Evolutionary conservation across 148 eudicot genomes (phyloP).

Genomic region (Chenopodium berlandieri): DNA sequence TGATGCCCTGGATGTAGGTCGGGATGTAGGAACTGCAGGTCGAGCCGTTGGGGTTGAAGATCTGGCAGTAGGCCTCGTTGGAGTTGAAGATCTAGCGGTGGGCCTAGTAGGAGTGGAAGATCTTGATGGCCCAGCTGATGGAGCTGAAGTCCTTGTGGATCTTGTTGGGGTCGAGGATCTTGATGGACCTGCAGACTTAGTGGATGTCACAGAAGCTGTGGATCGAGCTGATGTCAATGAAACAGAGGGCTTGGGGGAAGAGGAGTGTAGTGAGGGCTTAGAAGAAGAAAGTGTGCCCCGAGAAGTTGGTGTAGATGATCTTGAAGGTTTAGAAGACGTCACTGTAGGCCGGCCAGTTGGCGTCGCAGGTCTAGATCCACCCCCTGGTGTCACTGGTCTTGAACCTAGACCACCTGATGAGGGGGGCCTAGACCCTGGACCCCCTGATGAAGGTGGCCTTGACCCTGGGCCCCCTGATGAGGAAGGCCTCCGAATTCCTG

Average conservation of each 20-base stretch:
- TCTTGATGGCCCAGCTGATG: conserved; percentile 51
- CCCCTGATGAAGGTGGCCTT: conserved; percentile 62
- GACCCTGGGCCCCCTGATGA: conserved; percentile 80
- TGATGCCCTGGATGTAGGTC: conserved; percentile 68
- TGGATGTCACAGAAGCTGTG: conserved; percentile 28
- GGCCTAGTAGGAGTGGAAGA: conserved; percentile 40
- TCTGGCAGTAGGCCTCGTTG: conserved; percentile 63
- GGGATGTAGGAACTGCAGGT: conserved; percentile 52
- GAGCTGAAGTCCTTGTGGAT: conserved; percentile 65
- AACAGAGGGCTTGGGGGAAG: conserved; percentile 29
- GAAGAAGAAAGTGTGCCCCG: conserved; percentile 49
- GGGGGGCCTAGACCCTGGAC: conserved; percentile 48
- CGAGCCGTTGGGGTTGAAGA: conserved; percentile 83
- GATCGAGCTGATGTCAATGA: conserved; percentile 32
- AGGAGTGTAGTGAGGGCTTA: conserved; percentile 28
- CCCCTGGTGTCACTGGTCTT: conserved; percentile 39
- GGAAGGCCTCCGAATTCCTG: conserved; percentile 50
- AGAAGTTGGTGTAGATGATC: conserved; percentile 83
- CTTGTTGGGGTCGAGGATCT: conserved; percentile 83
- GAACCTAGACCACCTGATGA: conserved; percentile 75
- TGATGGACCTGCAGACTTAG: conserved; percentile 57
- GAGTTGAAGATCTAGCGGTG: conserved; percentile 40
- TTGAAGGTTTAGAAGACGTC: conserved; percentile 58
- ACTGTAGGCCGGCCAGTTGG: conserved; percentile 81
- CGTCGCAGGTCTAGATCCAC: conserved; percentile 72